Base-by-base conservation (phyloP, 2,329 filamentous ascomycete genomes). In the Talaromyces piceae region DNA sequence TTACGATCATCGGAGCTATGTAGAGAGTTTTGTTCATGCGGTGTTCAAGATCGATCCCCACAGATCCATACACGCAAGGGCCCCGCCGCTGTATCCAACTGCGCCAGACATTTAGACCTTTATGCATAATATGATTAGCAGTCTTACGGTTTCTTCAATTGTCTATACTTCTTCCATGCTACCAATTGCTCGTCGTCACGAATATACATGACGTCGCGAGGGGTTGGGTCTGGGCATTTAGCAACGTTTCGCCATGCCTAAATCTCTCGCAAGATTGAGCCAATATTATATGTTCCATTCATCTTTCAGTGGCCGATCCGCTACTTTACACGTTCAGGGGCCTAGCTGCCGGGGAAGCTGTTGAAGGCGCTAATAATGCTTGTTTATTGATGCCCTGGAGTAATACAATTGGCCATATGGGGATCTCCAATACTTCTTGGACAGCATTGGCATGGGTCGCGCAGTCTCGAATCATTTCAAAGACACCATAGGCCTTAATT, bases 1-100 rank as follows among this genome's bases (percentile, higher is more conserved):
- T 66, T 62, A 53, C 67, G 70, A 4, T 62, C 60, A 22, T 67
- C 62, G 1, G 64, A 63, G 33, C 71, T 69, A 67, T 58, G 5
- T 59, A 55, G 6, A 74, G 56, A 49, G 73, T 68, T 47, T 58
- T 55, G 52, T 69, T 69, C 72, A 74, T 74, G 30, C 69, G 61
- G n/a, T 18, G 33, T 26, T 58, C 59, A 2, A 75, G 65, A 52
- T 75, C 71, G 8, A 75, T 54, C 2, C 71, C 67, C 6, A 74
- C 67, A 13, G 65, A 69, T n/a, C 71, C 73, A 1, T 67, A 65
- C 1, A 75, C 68, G 73, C 68, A 66, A 1, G 72, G 1, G 72
- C 71, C 0, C 72, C 68, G 8, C 72, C 71, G 16, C 72, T 71
- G 49, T 75, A 75, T 11, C 72, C 72, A 13, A 73, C 53, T 56